Base-by-base conservation (phyloP, 1,139 yeast genomes). In the Saccharomyces hybrid region DNA sequence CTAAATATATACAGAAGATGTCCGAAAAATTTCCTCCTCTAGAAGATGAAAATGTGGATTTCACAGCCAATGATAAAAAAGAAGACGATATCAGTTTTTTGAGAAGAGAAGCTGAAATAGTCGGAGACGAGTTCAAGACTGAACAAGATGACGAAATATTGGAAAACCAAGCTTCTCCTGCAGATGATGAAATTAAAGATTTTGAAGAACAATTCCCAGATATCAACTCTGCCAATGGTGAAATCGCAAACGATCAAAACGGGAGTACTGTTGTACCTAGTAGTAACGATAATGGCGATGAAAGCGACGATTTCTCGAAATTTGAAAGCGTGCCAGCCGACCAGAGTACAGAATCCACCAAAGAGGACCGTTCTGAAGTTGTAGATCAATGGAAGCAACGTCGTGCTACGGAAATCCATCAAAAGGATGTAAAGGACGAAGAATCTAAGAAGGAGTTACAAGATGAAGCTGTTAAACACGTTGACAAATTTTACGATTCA, bases 401-500 rank as follows among this genome's bases (percentile, higher is more conserved):
- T 64, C 83, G 93, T 66, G 88, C 84, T 54, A 77, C 85, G 58
- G 97, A 91, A 69, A 86, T 95, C 60, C 78, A 79, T 55, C 83
- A 88, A 67, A 82, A 96, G 69, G 99, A 95, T 68, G 84, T 80
- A 61, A 81, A 82, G 60, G 86, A 88, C 63, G 75, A 75, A 19
- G 76, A 80, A 62, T 88, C 83, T 69, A 82, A 87, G 69, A 76
- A 77, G 49, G 91, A 85, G 58, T 79, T 89, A 57, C 78, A 86
- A 55, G 78, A 81, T 51, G 84, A 85, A 60, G 99, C 99, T n/a
- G 82, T 84, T 66, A 82, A 83, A 68, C 84, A 93, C 54, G 84
- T 91, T 66, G 97, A 93, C 70, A 96, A 88, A 62, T 93, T 93
- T 73, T 95, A 95, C 73, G 96, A 90, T 64, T 86, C 86, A 68